phyloP scores from a whole-genome alignment of 106 monocot genomes.

The Triglochin maritima region DNA sequence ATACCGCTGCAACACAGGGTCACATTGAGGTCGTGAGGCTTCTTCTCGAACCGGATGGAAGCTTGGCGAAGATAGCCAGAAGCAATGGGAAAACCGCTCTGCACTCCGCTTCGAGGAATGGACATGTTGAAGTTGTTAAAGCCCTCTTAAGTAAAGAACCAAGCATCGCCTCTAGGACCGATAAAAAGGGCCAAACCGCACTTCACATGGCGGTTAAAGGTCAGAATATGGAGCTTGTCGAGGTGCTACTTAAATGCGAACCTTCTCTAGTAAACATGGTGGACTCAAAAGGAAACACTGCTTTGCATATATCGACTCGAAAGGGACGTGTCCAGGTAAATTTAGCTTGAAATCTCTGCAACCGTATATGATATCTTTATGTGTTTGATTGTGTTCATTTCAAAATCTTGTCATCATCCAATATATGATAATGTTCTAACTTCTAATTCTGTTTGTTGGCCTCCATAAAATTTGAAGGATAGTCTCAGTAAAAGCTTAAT shows the following conservation, averaged over 20 bases:
- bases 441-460: too few species aligned
- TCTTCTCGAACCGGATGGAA: slow-evolving; percentile 55
- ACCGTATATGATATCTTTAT: neutral
- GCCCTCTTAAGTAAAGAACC: slow-evolving; percentile 47
- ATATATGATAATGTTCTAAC: too few species aligned
- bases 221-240: slow-evolving; percentile 58
- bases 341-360: neutral
- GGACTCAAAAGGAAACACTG: slow-evolving; percentile 70
- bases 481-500: too few species aligned
- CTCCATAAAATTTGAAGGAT: too few species aligned
- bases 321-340: slow-evolving; percentile 63
- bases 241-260: slow-evolving; percentile 46
- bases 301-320: slow-evolving; percentile 73
- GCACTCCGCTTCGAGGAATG: slow-evolving; percentile 79
- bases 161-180: slow-evolving; percentile 35
- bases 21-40: slow-evolving; percentile 64
- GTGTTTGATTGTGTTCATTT: neutral
- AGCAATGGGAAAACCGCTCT: slow-evolving; percentile 89
- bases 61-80: slow-evolving; percentile 62
- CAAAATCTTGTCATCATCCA: neutral
- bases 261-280: slow-evolving; percentile 34
- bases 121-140: slow-evolving; percentile 59
- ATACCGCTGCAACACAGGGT: slow-evolving; percentile 81
- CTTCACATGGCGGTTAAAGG: slow-evolving; percentile 95
- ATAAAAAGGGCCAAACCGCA: slow-evolving; percentile 92